Percentiles rank a stretch among this genome's conserved stretches.
Conservation (phyloP, 1,284 basidiomycete species). For the Moesziomyces sp. region DNA sequence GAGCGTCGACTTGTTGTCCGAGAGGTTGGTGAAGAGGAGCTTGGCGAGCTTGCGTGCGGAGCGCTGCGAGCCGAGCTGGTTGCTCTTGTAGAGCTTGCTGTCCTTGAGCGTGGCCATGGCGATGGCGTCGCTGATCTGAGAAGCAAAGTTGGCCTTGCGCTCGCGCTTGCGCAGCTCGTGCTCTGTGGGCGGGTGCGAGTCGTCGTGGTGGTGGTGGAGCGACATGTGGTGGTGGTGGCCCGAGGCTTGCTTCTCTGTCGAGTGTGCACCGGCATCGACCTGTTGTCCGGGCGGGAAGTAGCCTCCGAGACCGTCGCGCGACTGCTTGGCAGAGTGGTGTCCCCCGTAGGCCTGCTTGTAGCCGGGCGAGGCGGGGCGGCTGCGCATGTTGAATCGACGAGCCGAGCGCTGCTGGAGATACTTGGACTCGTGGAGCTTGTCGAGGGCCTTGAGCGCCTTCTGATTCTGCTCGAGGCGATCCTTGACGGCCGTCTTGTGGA, state of each 20-base stretch:
- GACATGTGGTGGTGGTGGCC: constrained; percentile 16
- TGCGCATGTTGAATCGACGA: constrained; percentile 44
- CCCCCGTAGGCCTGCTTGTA: constrained; percentile 37
- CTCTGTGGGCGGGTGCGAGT: constrained; percentile 16
- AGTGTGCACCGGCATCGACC: constrained; percentile 6
- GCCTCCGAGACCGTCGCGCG: constrained; percentile 51
- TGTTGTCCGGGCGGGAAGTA: constrained; percentile 47
- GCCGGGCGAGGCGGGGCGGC: constrained; percentile 52
- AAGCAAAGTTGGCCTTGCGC: constrained; percentile 53
- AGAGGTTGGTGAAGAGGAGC: constrained; percentile 76
- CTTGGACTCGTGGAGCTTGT: constrained; percentile 62
- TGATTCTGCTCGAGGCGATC: constrained; percentile 62
- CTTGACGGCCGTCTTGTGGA: constrained; percentile 64
- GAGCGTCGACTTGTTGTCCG: constrained; percentile 53
- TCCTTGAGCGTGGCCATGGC: constrained; percentile 66
- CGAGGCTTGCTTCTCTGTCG: constrained; percentile 10
- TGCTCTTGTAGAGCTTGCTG: constrained; percentile 60
- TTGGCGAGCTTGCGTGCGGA: constrained; percentile 79
- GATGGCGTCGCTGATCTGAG: constrained; percentile 57
- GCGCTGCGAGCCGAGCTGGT: constrained; percentile 70
- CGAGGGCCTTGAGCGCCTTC: constrained; percentile 57
- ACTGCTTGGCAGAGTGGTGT: constrained; percentile 43
- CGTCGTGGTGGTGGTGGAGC: constrained; percentile 28
- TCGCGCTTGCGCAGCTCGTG: constrained; percentile 27
- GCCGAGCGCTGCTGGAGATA: constrained; percentile 47